These are phyloP conservation scores for Collybiopsis luxurians DNA, from an alignment of 768 basidiomycete genomes.

Conservation along the genomic window DNA sequence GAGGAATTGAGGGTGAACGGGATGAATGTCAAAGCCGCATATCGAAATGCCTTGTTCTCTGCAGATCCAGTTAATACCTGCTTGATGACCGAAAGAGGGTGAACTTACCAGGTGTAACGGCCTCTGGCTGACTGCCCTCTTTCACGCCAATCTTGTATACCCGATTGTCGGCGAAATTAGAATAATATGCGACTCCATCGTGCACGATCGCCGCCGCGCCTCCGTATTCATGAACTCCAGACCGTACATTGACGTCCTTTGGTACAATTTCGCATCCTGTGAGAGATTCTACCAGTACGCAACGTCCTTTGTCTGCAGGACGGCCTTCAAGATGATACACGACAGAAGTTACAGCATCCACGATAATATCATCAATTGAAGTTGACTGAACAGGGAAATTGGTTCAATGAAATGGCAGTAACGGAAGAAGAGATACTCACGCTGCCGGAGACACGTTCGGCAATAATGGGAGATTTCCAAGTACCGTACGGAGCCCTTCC, in stretches of 20 bases:
- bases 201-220: constrained; percentile 53
- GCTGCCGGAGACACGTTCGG: constrained; percentile 47
- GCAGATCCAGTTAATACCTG: constrained; percentile 1
- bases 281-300: constrained; percentile 53
- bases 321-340: constrained; percentile 61
- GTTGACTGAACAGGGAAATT: constrained; percentile 14
- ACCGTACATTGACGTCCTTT: constrained; percentile 54
- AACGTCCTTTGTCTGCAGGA: constrained; percentile 49
- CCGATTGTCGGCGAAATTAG: constrained; percentile 44
- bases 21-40: constrained; percentile 61
- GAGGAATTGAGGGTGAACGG: constrained; percentile 49
- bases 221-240: constrained; percentile 66
- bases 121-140: constrained; percentile 33
- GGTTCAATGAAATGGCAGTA: neutral
- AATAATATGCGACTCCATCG: constrained; percentile 49
- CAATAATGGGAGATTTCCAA: constrained; percentile 58
- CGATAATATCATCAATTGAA: constrained; percentile 40
- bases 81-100: neutral
- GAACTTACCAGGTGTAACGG: constrained; percentile 62
- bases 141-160: constrained; percentile 34
- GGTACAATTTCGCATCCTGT: constrained; percentile 51
- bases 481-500: constrained; percentile 52
- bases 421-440: constrained; percentile 3
- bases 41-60: constrained; percentile 49
- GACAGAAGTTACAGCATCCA: constrained; percentile 45